These are phyloP conservation scores for Fusarium subglutinans DNA, from an alignment of 2,329 filamentous ascomycete genomes.

Conservation along the genomic window DNA sequence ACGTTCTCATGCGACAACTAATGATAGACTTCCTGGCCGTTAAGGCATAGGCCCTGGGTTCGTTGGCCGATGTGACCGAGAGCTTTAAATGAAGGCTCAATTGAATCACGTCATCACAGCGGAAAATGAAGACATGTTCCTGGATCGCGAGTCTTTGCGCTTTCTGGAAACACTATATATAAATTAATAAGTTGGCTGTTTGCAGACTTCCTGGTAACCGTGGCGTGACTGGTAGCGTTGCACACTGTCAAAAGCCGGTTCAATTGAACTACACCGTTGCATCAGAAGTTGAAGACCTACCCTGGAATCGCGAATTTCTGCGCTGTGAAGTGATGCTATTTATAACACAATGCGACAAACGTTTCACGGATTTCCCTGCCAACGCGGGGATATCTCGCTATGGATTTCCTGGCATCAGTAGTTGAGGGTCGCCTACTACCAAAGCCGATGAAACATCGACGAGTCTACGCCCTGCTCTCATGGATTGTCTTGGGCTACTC, in stretches of 20 bases:
- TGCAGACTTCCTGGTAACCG: neutral
- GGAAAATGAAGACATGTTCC: neutral
- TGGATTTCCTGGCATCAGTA: neutral
- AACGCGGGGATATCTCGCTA: neutral
- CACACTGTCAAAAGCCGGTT: too few relatives aligned
- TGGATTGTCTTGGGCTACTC: too few relatives aligned
- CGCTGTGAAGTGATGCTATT: rapidly evolving
- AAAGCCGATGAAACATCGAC: too few relatives aligned
- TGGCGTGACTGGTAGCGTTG: too few relatives aligned
- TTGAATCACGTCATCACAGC: neutral
- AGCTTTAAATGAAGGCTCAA: neutral
- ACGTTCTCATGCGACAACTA: neutral
- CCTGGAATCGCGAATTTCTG: neutral
- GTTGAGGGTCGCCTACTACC: too few relatives aligned
- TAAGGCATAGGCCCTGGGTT: rapidly evolving
- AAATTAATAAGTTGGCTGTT: too few relatives aligned
- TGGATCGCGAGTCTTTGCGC: neutral
- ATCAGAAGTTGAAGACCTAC: neutral
- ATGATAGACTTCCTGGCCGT: neutral
- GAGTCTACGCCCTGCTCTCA: too few relatives aligned
- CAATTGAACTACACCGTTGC: too few relatives aligned
- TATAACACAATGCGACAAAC: rapidly evolving
- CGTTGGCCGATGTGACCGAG: neutral
- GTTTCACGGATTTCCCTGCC: neutral
- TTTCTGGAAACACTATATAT: neutral